A percentile compares a stretch with the other conserved stretches of the same genome.
These are phyloP conservation scores for Claviceps arundinis DNA, from an alignment of 2,329 filamentous ascomycete species.

Conservation along the genomic window DNA sequence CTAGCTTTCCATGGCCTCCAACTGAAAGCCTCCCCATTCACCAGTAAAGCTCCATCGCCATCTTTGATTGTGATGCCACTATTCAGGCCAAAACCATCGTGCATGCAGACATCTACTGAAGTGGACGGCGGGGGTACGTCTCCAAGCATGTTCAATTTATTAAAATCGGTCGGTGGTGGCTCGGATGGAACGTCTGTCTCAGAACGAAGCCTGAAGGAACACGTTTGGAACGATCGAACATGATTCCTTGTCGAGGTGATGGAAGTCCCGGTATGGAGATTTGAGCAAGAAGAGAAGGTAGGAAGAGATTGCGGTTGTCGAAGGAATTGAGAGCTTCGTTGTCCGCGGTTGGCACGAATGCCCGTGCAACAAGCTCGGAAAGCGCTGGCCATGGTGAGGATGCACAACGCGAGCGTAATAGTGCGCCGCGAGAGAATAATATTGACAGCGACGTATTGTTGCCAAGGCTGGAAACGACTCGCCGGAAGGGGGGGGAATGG, in stretches of 20 bases:
- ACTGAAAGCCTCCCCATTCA: constrained; percentile 75
- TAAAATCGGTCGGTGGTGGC: constrained; percentile 47
- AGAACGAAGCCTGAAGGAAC: constrained; percentile 6
- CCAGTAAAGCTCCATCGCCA: constrained; percentile 61
- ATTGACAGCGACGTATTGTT: neutral
- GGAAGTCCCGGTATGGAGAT: neutral
- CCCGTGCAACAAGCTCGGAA: constrained; percentile 3
- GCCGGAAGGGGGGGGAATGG: neutral
- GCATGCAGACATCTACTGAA: constrained; percentile 67
- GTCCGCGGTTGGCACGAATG: neutral
- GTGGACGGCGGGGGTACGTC: constrained; percentile 66
- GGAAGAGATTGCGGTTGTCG: neutral
- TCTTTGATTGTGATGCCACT: constrained; percentile 60
- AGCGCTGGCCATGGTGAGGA: neutral
- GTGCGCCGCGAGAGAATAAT: neutral
- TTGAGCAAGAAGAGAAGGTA: neutral
- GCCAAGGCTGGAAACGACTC: neutral
- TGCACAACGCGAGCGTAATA: too few relatives aligned
- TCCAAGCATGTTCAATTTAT: constrained; percentile 63
- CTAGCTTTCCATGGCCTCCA: constrained; percentile 70
- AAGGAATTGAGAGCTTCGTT: neutral
- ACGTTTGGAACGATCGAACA: constrained; percentile 8
- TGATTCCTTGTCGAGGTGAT: neutral
- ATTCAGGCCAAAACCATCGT: constrained; percentile 76
- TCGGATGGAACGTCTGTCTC: constrained; percentile 16